Evolutionary conservation across 371 early-diverging fungal genomes (phyloP).

Genomic region (Mucor piriformis): DNA sequence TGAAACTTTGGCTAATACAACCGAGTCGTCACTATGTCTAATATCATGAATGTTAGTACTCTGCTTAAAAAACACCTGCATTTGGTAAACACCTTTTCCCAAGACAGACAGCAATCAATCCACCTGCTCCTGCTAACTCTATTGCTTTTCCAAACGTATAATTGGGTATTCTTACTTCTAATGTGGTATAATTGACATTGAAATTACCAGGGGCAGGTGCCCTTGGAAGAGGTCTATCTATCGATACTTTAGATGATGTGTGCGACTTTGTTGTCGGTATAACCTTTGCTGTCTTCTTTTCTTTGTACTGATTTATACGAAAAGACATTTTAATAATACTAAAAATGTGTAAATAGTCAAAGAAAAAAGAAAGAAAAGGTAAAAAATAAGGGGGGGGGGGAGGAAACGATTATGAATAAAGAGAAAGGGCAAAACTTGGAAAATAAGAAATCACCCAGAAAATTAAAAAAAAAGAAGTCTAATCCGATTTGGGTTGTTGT

Average conservation of each 20-base stretch:
- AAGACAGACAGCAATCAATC: slow-evolving; percentile 38
- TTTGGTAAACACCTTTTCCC: slow-evolving; percentile 38
- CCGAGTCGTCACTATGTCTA: slow-evolving; percentile 30
- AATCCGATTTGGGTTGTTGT: not conserved
- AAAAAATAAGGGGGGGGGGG: not conserved
- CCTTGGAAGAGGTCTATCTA: slow-evolving; percentile 25
- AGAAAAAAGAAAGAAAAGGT: not conserved
- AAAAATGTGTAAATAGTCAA: slow-evolving; percentile 1
- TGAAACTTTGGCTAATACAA: slow-evolving; percentile 44
- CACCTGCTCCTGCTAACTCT: slow-evolving; percentile 41
- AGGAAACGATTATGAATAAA: not conserved
- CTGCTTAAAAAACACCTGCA: too few relatives aligned
- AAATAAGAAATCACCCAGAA: not conserved
- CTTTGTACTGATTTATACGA: slow-evolving; percentile 6
- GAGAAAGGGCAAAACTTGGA: not conserved
- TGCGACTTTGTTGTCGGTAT: not conserved
- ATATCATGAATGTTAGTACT: too few relatives aligned
- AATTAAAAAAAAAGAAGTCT: not conserved
- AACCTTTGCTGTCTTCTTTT: not conserved
- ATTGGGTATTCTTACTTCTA: slow-evolving; percentile 40
- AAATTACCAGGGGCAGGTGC: slow-evolving; percentile 34
- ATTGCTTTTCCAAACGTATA: slow-evolving; percentile 40
- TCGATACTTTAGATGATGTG: slow-evolving; percentile 14
- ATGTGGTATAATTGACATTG: slow-evolving; percentile 38
- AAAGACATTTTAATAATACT: not conserved